Base-by-base conservation (phyloP, 2,329 filamentous ascomycete species). In the Cladosporium oxysporum region DNA sequence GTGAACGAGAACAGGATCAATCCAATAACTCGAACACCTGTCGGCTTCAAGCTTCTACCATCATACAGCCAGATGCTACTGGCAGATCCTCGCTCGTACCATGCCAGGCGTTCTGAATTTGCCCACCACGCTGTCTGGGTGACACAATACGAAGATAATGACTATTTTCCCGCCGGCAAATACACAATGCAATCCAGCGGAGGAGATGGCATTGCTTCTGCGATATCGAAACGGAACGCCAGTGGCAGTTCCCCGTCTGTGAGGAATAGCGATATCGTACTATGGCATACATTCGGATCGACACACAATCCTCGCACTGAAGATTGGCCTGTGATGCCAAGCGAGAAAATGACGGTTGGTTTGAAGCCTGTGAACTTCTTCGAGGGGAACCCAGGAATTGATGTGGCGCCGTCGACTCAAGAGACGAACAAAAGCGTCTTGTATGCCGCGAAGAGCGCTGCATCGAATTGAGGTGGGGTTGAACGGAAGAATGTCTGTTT, bases 321-420 rank as follows among this genome's bases (percentile, higher is more conserved):
- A 69, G 83, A 84, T 67, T 84, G 80, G 79, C 82, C 82, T 3
- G 81, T 84, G 28, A 81, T 81, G 76, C 83, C 83, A 0, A 76
- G 78, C 1, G 83, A 84, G 68, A 82, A 82, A 44, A 79, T 83
- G 67, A 78, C 80, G 67, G 69, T 85, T 5, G 76, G 81, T 29
- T 76, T 85, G 62, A 79, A 81, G 49, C 83, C 84, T 0, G 77
- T 79, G 11, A 83, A 86, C 69, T 86, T 86, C 78, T 86, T 86
- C 68, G 79, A 78, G 1, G 78, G 74, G 33, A 86, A 86, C 60
- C 84, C 84, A 0, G 80, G 81, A 5, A 79, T 86, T 61, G 83
- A 86, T 74, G 83, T 86, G 26, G 83, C 83, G 33, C 59, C 69
- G 10, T 80, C 80, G 62, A 79, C 79, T 66, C 82, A 84, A 73